Conservation (phyloP, 164 flowering plant species). For the Houttuynia cordata region DNA sequence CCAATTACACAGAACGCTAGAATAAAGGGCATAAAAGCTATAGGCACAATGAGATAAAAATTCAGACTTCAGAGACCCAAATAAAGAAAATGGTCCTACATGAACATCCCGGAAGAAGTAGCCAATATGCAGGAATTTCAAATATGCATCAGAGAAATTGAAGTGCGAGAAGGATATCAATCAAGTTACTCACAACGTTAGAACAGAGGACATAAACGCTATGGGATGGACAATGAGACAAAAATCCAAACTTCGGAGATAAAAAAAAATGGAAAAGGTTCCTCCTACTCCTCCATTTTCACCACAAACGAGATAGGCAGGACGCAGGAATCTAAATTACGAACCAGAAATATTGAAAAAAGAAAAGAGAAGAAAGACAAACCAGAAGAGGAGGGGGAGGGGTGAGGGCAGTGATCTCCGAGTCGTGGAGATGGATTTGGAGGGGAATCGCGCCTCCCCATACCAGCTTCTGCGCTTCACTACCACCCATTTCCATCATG, state of each 20-base stretch:
- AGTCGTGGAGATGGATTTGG: conserved; percentile 91
- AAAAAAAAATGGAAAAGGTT: too few species aligned
- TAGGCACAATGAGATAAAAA: background rate
- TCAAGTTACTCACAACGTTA: too few species aligned
- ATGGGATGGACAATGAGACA: too few species aligned
- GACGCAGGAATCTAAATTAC: too few species aligned
- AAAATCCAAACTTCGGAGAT: too few species aligned
- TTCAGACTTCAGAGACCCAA: background rate
- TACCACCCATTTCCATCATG: conserved; percentile 19
- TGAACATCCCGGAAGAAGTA: background rate
- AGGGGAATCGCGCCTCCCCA: conserved; percentile 96
- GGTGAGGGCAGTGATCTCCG: conserved; percentile 84
- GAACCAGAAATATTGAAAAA: background rate
- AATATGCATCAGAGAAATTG: too few species aligned
- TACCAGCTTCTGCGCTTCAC: conserved; percentile 55
- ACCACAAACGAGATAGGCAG: background rate
- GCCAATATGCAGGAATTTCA: background rate
- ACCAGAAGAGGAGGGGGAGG: conserved; percentile 77
- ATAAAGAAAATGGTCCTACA: background rate
- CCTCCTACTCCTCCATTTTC: too few species aligned
- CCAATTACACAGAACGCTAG: background rate
- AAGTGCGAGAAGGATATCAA: too few species aligned
- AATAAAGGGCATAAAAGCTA: background rate
- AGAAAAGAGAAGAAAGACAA: background rate
- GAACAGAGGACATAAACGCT: too few species aligned